Conservation (phyloP, 1,284 basidiomycete genomes). For the Rhodotorula sp. region DNA sequence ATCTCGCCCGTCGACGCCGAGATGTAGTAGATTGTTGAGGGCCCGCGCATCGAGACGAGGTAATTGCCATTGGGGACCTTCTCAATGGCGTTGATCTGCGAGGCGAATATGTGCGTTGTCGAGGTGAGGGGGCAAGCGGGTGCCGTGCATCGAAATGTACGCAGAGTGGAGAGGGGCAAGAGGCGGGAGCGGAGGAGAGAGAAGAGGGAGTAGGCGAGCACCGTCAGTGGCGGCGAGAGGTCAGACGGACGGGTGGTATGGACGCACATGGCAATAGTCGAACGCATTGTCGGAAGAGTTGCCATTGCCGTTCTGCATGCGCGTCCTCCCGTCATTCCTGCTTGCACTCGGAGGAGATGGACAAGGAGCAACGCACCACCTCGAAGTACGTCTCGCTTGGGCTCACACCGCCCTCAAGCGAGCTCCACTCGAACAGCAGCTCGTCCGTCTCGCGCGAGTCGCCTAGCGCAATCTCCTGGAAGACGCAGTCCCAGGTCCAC, state of each 20-base stretch:
- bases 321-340: not conserved
- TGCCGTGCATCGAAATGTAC: too few relatives aligned
- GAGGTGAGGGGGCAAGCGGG: too few relatives aligned
- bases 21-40: constrained; percentile 49
- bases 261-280: constrained; percentile 34
- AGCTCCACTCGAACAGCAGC: constrained; percentile 38
- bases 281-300: constrained; percentile 8
- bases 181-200: too few relatives aligned
- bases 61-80: constrained; percentile 50
- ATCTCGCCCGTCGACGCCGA: constrained; percentile 43
- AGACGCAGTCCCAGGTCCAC: constrained; percentile 44
- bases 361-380: not conserved
- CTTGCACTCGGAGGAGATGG: fast-evolving
- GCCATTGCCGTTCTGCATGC: constrained; percentile 4
- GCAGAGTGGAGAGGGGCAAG: too few relatives aligned
- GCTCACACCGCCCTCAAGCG: constrained; percentile 30
- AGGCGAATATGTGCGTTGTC: constrained; percentile 13
- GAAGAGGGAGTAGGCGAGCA: too few relatives aligned
- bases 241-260: too few relatives aligned
- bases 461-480: constrained; percentile 48
- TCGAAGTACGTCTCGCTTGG: constrained; percentile 25
- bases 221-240: too few relatives aligned
- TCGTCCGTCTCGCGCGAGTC: not conserved
- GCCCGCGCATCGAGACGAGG: constrained; percentile 49
- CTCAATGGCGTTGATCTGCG: constrained; percentile 47